phyloP scores from a whole-genome alignment of 768 basidiomycete genomes.

The Kwoniella sp. region DNA sequence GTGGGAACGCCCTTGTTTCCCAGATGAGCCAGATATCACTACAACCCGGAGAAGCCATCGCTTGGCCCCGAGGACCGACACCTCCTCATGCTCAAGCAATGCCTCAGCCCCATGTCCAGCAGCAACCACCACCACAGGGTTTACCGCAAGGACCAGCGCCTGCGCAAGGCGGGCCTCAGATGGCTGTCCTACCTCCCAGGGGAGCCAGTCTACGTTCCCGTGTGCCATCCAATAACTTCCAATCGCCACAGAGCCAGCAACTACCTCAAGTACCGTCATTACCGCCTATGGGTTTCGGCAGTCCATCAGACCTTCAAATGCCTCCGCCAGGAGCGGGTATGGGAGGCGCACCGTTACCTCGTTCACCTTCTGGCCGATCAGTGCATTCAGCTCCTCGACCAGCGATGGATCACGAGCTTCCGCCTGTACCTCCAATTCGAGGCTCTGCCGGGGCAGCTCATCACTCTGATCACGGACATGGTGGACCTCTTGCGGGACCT shows the following conservation, averaged over 20 bases:
- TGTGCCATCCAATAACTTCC: conserved; percentile 20
- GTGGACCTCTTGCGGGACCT: conserved; percentile 15
- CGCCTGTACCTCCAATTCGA: conserved; percentile 39
- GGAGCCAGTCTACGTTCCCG: conserved; percentile 43
- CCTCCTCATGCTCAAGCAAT: conserved; percentile 25
- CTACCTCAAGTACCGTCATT: conserved; percentile 18
- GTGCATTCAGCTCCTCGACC: conserved; percentile 38
- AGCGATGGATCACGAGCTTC: conserved; percentile 26
- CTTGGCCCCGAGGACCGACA: conserved; percentile 34
- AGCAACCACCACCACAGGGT: background rate
- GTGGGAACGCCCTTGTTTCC: conserved; percentile 37
- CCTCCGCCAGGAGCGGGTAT: conserved; percentile 1
- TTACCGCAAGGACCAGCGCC: background rate
- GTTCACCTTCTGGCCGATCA: conserved; percentile 49
- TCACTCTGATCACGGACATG: conserved; percentile 33
- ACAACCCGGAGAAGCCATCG: conserved; percentile 39
- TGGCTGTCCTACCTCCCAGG: conserved; percentile 38
- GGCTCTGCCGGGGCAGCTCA: conserved; percentile 30
- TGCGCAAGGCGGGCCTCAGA: conserved; percentile 17
- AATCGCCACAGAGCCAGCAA: conserved; percentile 12
- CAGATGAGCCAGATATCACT: conserved; percentile 46
- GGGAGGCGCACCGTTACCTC: conserved; percentile 32
- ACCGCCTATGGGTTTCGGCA: conserved; percentile 13
- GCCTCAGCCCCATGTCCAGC: conserved; percentile 9
- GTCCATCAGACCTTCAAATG: conserved; percentile 7